phyloP scores from a whole-genome alignment of 345 rosid genomes.

The Geranium brycei region DNA sequence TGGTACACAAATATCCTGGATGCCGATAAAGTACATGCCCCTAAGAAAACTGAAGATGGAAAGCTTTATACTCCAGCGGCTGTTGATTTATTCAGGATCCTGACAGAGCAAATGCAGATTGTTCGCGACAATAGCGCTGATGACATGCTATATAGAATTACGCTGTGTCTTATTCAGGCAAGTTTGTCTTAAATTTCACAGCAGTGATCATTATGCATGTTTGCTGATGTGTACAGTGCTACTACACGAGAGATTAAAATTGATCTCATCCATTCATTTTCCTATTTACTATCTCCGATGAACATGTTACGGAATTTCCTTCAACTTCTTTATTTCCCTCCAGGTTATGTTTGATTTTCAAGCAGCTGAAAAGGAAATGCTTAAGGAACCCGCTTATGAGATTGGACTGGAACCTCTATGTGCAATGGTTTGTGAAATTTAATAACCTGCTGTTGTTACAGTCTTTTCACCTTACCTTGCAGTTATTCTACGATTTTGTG shows the following conservation, averaged over 20 bases:
- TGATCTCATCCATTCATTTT: no score
- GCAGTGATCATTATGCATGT: constrained; percentile 1
- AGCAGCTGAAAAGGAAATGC: constrained; percentile 82
- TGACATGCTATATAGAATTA: constrained; percentile 89
- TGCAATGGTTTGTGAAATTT: constrained; percentile 66
- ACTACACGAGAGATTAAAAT: no score
- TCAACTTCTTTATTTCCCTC: constrained; percentile 6
- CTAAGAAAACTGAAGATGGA: constrained; percentile 97
- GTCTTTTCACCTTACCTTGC: no score
- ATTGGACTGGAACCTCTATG: constrained; percentile 91
- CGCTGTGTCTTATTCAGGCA: constrained; percentile 90
- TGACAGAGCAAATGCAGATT: constrained; percentile 97
- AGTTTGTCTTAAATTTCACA: constrained; percentile 16
- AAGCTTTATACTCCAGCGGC: constrained; percentile 99
- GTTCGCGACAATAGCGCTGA: constrained; percentile 97
- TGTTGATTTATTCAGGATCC: constrained; percentile 95
- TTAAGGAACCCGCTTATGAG: constrained; percentile 87
- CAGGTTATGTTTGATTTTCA: constrained; percentile 99
- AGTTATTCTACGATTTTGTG: no score
- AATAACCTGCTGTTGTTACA: no score
- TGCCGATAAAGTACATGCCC: constrained; percentile 94
- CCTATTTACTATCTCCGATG: no score
- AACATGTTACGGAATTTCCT: no score
- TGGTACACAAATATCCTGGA: constrained; percentile 95
- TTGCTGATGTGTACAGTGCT: not conserved